Conservation (phyloP, 129 eudicot species). For the Solidago caesia region DNA sequence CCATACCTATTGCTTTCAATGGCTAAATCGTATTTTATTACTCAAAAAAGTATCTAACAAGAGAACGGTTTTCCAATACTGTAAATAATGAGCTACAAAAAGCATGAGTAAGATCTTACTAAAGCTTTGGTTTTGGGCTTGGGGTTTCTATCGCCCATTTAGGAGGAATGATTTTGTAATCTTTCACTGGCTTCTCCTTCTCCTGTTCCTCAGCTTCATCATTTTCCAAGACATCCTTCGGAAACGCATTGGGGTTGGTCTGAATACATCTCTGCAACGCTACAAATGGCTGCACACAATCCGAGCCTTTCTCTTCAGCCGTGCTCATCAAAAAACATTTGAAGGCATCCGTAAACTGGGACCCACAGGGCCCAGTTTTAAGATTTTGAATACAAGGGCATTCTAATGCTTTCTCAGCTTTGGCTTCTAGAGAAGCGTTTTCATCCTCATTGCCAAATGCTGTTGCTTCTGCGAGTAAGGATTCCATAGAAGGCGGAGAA, state of each 20-base stretch:
- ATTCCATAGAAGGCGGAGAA: conserved; percentile 54
- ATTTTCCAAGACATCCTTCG: conserved; percentile 66
- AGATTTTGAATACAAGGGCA: conserved; percentile 95
- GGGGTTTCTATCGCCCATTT: conserved; percentile 58
- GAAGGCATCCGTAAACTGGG: conserved; percentile 82
- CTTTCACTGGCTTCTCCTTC: conserved; percentile 47
- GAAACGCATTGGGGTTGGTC: conserved; percentile 73
- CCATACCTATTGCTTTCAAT: no score
- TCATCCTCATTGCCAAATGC: conserved; percentile 67
- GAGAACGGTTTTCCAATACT: background rate
- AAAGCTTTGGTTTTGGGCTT: conserved; percentile 45
- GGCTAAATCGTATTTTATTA: no score
- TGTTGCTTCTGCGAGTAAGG: conserved; percentile 77
- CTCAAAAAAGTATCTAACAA: background rate
- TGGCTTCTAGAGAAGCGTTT: conserved; percentile 57
- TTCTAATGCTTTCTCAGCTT: conserved; percentile 81
- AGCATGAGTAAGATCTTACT: conserved; percentile 17
- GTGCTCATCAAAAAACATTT: conserved; percentile 91
- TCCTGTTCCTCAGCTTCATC: conserved; percentile 34
- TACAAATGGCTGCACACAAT: conserved; percentile 90
- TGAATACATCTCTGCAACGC: conserved; percentile 81
- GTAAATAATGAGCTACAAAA: conserved; percentile 5
- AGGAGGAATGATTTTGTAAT: conserved; percentile 61
- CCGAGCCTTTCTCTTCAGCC: conserved; percentile 94
- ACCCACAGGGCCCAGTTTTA: conserved; percentile 77